A percentile compares a stretch with the other conserved stretches of the same genome.
Conservation (phyloP, 2,329 filamentous ascomycete species). For the Stagonosporopsis vannaccii region DNA sequence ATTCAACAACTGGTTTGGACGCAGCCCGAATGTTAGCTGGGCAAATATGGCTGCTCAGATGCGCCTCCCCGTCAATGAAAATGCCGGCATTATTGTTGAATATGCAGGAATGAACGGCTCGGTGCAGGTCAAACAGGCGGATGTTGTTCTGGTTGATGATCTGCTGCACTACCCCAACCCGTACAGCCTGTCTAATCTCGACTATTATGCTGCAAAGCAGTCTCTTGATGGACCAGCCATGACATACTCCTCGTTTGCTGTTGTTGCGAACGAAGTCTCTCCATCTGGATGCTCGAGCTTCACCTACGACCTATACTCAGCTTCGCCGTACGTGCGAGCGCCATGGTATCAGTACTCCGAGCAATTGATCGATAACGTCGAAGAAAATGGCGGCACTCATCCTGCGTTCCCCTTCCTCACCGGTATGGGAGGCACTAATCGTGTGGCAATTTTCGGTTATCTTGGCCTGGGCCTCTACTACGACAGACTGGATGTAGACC, state of each 20-base stretch:
- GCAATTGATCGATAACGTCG: slow-evolving; percentile 68
- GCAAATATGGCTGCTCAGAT: slow-evolving; percentile 64
- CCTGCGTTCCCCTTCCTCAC: slow-evolving; percentile 76
- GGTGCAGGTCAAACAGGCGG: slow-evolving; percentile 73
- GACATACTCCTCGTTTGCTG: slow-evolving; percentile 75
- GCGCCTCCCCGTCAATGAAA: slow-evolving; percentile 59
- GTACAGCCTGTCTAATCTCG: slow-evolving; percentile 64
- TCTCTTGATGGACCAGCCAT: slow-evolving; percentile 73
- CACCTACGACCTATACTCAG: slow-evolving; percentile 71
- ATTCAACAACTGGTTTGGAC: slow-evolving; percentile 64
- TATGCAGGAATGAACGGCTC: slow-evolving; percentile 72
- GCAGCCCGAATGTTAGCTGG: slow-evolving; percentile 66
- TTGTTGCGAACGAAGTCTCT: slow-evolving; percentile 70
- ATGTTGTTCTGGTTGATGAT: slow-evolving; percentile 72
- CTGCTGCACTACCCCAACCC: slow-evolving; percentile 67
- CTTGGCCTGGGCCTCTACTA: slow-evolving; percentile 68
- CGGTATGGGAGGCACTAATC: slow-evolving; percentile 72
- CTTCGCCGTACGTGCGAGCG: slow-evolving; percentile 68
- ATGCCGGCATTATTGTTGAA: slow-evolving; percentile 68
- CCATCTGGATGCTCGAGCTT: slow-evolving; percentile 72
- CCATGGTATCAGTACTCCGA: slow-evolving; percentile 77
- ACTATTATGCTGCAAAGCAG: slow-evolving; percentile 75
- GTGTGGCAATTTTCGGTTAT: slow-evolving; percentile 72
- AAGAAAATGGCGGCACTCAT: slow-evolving; percentile 69
- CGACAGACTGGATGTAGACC: slow-evolving; percentile 68